Evolutionary conservation across 1,139 yeast genomes (phyloP).

Genomic region (Debaryomyces coudertii): DNA sequence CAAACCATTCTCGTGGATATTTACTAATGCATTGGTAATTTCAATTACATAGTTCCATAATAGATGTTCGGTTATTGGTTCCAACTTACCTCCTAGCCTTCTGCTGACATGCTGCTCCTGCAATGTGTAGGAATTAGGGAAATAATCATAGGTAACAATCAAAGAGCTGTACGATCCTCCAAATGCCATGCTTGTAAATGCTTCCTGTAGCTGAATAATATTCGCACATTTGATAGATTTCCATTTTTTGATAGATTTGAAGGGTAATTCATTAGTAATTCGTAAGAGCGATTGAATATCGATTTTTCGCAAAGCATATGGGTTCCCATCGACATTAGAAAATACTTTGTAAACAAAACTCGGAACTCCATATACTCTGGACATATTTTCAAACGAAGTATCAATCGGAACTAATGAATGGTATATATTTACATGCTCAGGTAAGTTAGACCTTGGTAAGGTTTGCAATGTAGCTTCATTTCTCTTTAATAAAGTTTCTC

Average conservation of each 20-base stretch:
- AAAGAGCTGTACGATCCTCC: conserved; percentile 63
- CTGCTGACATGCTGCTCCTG: conserved; percentile 38
- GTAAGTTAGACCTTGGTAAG: conserved; percentile 61
- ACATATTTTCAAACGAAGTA: conserved; percentile 52
- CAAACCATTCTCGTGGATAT: conserved; percentile 63
- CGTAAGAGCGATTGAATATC: conserved; percentile 52
- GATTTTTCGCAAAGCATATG: conserved; percentile 76
- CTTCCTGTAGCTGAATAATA: conserved; percentile 71
- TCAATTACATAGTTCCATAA: conserved; percentile 82
- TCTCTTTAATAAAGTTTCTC: conserved; percentile 71
- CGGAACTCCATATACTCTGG: conserved; percentile 61
- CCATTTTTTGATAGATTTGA: conserved; percentile 44
- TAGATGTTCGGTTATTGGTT: conserved; percentile 60
- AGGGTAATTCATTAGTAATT: conserved; percentile 58
- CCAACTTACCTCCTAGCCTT: conserved; percentile 38
- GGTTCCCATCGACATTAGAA: conserved; percentile 75
- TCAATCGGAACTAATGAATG: conserved; percentile 89
- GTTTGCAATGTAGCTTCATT: conserved; percentile 83
- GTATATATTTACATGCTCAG: conserved; percentile 78
- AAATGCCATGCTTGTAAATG: conserved; percentile 86
- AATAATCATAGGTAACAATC: conserved; percentile 44
- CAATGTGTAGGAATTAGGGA: conserved; percentile 37
- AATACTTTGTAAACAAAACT: conserved; percentile 77
- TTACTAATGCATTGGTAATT: conserved; percentile 64
- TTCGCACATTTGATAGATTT: conserved; percentile 56